Percentiles rank a stretch among this genome's conserved stretches.
Evolutionary conservation across 768 basidiomycete species (phyloP).

Genomic region (Trametes gibbosa): DNA sequence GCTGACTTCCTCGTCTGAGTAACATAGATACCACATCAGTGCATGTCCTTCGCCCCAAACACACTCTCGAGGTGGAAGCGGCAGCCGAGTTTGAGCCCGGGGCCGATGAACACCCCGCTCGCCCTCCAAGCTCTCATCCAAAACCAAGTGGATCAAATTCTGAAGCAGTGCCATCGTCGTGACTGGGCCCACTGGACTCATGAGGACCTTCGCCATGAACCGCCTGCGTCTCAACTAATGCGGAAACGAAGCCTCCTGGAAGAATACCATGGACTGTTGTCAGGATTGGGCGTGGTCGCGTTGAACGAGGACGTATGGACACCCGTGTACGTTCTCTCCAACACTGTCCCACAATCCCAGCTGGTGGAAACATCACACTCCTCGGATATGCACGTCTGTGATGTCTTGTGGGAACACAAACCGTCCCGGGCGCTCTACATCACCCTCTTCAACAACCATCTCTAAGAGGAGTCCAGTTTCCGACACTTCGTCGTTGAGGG

Average conservation of each 20-base stretch:
- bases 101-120: background rate
- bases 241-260: background rate
- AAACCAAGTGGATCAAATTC: conserved; percentile 1
- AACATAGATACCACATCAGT: too few relatives aligned
- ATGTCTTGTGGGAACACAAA: conserved; percentile 2
- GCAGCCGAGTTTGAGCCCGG: background rate
- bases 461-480: background rate
- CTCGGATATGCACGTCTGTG: background rate
- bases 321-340: conserved; percentile 1
- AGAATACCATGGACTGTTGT: background rate
- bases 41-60: background rate
- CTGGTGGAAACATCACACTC: background rate
- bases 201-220: background rate
- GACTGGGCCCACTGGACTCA: conserved; percentile 1
- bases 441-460: conserved; percentile 2
- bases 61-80: background rate
- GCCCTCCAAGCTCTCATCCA: background rate
- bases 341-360: background rate
- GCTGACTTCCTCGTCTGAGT: too few relatives aligned
- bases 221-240: background rate
- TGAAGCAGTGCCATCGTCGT: background rate
- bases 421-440: background rate
- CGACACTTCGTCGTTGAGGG: background rate
- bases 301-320: background rate
- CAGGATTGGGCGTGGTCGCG: background rate